Conservation (phyloP, 2,329 filamentous ascomycete genomes). For the Chaetomiaceae sp. region DNA sequence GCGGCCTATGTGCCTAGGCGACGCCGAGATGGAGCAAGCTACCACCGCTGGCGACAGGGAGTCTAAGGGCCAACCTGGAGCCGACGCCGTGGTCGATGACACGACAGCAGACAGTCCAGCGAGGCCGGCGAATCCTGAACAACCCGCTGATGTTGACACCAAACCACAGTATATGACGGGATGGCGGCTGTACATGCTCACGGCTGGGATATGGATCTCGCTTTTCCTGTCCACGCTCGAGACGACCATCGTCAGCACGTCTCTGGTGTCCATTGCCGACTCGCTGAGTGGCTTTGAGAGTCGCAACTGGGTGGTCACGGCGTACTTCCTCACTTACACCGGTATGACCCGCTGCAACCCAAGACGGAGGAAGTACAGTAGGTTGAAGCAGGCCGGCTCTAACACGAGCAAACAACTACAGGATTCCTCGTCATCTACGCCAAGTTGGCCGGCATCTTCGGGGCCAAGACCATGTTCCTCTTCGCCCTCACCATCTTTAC, state of each 20-base stretch:
- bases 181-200: background rate
- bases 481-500: too few relatives aligned
- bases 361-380: too few relatives aligned
- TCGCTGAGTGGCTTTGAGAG: conserved; percentile 32
- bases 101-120: too few relatives aligned
- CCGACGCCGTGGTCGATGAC: too few relatives aligned
- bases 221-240: conserved; percentile 42
- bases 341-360: conserved; percentile 24
- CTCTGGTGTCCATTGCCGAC: conserved; percentile 40
- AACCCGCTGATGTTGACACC: too few relatives aligned
- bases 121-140: too few relatives aligned
- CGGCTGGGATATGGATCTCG: conserved; percentile 10
- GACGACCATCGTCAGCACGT: conserved; percentile 44
- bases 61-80: too few relatives aligned
- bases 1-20: too few relatives aligned
- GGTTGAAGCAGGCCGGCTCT: background rate
- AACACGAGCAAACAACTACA: conserved; percentile 11
- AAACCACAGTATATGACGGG: background rate
- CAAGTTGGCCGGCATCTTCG: conserved; percentile 40
- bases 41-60: too few relatives aligned
- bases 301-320: conserved; percentile 40
- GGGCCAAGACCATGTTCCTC: conserved; percentile 33
- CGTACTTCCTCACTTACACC: conserved; percentile 44
- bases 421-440: conserved; percentile 37
- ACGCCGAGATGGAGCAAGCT: too few relatives aligned